phyloP scores from a whole-genome alignment of 208 protist genomes.

The Leishmania tarentolae region DNA sequence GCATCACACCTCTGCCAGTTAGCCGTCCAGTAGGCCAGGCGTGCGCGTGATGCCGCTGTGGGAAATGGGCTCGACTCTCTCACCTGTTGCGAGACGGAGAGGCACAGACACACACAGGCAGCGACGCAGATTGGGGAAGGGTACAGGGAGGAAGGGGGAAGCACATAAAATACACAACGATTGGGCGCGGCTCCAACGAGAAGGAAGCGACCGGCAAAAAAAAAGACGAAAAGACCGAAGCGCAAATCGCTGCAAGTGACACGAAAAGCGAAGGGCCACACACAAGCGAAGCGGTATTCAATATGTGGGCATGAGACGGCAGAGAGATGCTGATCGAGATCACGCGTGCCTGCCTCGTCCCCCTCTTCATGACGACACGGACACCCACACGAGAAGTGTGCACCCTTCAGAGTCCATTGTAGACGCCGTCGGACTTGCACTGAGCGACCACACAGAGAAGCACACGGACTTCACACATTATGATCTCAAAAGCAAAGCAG shows the following conservation, averaged over 20 bases:
- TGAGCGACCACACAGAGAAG: not conserved
- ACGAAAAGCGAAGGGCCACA: too few relatives aligned
- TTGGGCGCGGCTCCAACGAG: too few relatives aligned
- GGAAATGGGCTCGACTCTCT: not conserved
- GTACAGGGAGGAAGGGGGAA: too few relatives aligned
- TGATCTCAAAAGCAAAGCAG: not conserved
- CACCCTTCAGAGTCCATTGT: not conserved
- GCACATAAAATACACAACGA: too few relatives aligned
- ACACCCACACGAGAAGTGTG: not conserved
- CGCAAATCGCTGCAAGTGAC: not conserved
- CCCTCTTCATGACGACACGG: too few relatives aligned
- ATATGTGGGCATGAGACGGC: not conserved
- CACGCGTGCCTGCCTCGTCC: not conserved
- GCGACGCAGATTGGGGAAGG: too few relatives aligned
- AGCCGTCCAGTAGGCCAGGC: not conserved
- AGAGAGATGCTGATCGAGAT: not conserved
- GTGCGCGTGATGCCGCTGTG: not conserved
- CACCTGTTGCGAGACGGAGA: not conserved
- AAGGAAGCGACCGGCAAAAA: too few relatives aligned
- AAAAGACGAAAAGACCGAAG: not conserved
- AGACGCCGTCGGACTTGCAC: not conserved
- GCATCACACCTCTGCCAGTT: not conserved
- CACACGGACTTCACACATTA: not conserved
- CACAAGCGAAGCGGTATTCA: too few relatives aligned
- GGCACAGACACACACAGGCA: too few relatives aligned